Conservation (phyloP, 345 rosid species). For the Microthlaspi erraticum region DNA sequence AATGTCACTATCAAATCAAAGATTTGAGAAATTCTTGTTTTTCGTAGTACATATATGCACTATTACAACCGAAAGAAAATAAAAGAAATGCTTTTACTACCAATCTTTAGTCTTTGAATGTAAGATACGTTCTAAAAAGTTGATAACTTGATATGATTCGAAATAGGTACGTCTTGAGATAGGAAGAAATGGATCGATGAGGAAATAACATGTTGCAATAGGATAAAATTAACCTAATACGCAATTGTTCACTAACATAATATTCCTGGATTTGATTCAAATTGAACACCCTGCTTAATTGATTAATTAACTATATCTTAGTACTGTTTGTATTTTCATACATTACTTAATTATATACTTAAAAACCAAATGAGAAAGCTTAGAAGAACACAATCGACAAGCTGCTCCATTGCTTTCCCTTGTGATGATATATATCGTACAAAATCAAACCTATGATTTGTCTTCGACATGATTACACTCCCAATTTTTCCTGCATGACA, state of each 20-base stretch:
- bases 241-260: too few species aligned
- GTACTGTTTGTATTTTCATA: not conserved
- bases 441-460: conserved; percentile 17
- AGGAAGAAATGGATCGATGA: too few species aligned
- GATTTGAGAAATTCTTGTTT: not conserved
- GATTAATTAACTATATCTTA: conserved; percentile 4
- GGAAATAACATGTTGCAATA: too few species aligned
- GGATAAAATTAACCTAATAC: too few species aligned
- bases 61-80: conserved; percentile 11
- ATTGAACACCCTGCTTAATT: not conserved
- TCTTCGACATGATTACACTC: conserved; percentile 4
- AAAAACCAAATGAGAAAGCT: conserved; percentile 4
- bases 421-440: conserved; percentile 13
- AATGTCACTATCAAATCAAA: conserved; percentile 34
- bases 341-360: conserved; percentile 21
- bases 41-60: not conserved
- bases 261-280: too few species aligned
- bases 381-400: not conserved
- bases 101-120: conserved; percentile 10
- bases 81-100: conserved; percentile 4
- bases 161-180: too few species aligned
- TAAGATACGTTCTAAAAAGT: not conserved
- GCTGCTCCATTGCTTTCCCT: not conserved
- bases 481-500: conserved; percentile 12
- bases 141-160: too few species aligned